Percentiles rank a stretch among this genome's conserved stretches.
These are phyloP conservation scores for Trichoderma cornu-damae DNA, from an alignment of 2,329 filamentous ascomycete genomes.

Conservation along the genomic window DNA sequence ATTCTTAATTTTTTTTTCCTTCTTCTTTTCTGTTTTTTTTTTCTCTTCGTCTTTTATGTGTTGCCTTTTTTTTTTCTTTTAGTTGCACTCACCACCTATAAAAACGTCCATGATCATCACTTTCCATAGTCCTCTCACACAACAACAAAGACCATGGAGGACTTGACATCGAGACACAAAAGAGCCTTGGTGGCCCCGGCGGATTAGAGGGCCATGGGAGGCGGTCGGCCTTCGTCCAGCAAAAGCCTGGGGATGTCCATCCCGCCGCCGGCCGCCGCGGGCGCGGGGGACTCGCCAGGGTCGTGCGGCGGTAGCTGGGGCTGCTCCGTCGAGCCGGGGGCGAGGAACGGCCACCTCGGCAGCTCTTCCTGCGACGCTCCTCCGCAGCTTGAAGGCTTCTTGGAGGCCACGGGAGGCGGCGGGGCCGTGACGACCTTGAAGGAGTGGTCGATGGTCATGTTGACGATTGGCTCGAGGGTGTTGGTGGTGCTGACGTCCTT, in stretches of 20 bases:
- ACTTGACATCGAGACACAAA: neutral
- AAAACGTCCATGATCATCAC: too few relatives aligned
- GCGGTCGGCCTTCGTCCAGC: conserved; percentile 46
- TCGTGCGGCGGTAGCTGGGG: conserved; percentile 35
- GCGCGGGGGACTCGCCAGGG: conserved; percentile 38
- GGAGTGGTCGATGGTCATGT: conserved; percentile 45
- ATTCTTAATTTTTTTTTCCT: too few relatives aligned
- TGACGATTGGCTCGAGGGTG: conserved; percentile 48
- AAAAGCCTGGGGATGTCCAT: conserved; percentile 59
- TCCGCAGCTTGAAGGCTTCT: conserved; percentile 34
- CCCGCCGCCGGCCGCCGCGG: conserved; percentile 45
- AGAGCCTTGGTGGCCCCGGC: neutral
- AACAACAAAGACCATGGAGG: neutral
- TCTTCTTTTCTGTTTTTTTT: too few relatives aligned
- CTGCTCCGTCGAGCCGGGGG: conserved; percentile 30
- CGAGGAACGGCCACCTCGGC: conserved; percentile 39
- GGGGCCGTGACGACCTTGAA: conserved; percentile 34
- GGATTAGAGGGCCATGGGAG: neutral
- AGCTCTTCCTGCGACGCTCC: conserved; percentile 47
- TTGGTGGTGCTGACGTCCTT: conserved; percentile 38
- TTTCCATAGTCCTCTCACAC: neutral
- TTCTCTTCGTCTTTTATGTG: too few relatives aligned
- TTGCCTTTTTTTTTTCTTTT: neutral
- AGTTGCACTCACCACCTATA: too few relatives aligned
- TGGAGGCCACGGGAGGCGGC: conserved; percentile 32